Percentiles rank a stretch among this genome's conserved stretches.
phyloP scores from a whole-genome alignment of 2,329 filamentous ascomycete species.

The Nigrospora oryzae region DNA sequence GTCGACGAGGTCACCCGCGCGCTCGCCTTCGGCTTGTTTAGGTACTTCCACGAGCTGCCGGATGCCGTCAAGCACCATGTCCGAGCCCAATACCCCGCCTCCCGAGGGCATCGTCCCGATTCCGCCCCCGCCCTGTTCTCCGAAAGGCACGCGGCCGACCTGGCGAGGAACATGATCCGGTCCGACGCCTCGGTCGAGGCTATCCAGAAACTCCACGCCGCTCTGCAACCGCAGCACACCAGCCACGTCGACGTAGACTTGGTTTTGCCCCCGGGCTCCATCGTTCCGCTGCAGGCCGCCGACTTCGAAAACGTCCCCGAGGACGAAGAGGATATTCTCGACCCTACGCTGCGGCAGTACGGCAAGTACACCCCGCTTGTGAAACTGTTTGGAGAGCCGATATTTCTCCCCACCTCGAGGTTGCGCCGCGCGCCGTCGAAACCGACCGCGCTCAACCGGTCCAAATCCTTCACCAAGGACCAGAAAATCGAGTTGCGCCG shows the following conservation, averaged over 20 bases:
- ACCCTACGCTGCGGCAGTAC: slow-evolving; percentile 61
- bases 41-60: slow-evolving; percentile 87
- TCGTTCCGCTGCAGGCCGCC: slow-evolving; percentile 54
- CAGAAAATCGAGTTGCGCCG: slow-evolving; percentile 80
- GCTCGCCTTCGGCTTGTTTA: slow-evolving; percentile 84
- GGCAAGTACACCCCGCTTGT: slow-evolving; percentile 70
- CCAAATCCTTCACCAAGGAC: slow-evolving; percentile 66
- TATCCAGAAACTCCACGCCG: slow-evolving; percentile 62
- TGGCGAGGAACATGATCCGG: slow-evolving; percentile 76
- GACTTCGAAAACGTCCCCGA: slow-evolving; percentile 51
- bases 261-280: slow-evolving; percentile 70
- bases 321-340: slow-evolving; percentile 57
- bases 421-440: slow-evolving; percentile 81
- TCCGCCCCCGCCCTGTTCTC: slow-evolving; percentile 67
- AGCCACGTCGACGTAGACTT: slow-evolving; percentile 85
- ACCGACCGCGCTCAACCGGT: slow-evolving; percentile 70
- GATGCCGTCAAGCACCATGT: slow-evolving; percentile 66
- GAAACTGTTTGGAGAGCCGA: slow-evolving; percentile 70
- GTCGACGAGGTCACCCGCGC: slow-evolving; percentile 89
- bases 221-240: slow-evolving; percentile 72
- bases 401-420: slow-evolving; percentile 80
- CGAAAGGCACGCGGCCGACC: slow-evolving; percentile 85
- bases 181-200: slow-evolving; percentile 71
- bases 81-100: slow-evolving; percentile 45
- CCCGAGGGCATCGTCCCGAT: slow-evolving; percentile 48